Conservation (phyloP, 768 basidiomycete genomes). For the Pisolithus orientalis region DNA sequence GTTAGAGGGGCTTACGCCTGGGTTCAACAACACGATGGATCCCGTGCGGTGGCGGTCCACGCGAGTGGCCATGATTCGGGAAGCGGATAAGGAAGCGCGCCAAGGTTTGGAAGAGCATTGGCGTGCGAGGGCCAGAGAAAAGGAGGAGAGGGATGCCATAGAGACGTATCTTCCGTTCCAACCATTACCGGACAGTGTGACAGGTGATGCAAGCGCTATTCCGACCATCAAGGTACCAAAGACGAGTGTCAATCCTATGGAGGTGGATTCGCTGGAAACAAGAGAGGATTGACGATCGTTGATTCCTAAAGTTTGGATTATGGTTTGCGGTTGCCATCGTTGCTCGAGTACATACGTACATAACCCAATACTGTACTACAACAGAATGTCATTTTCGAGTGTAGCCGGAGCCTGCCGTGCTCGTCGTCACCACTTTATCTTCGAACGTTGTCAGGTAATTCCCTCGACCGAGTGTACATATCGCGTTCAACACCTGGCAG, state of each 20-base stretch:
- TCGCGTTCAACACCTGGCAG: too few species aligned
- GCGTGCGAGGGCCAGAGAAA: conserved; percentile 25
- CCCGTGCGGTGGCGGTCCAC: conserved; percentile 50
- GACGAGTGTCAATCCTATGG: conserved; percentile 12
- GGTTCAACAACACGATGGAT: conserved; percentile 64
- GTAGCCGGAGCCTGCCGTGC: background rate
- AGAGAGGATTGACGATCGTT: background rate
- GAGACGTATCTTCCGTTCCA: conserved; percentile 14
- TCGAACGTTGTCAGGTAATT: too few species aligned
- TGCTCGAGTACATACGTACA: background rate
- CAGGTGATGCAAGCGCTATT: background rate
- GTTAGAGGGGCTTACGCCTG: conserved; percentile 63
- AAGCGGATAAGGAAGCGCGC: conserved; percentile 48
- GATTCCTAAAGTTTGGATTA: background rate
- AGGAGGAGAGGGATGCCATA: conserved; percentile 16
- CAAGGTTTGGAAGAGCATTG: conserved; percentile 37
- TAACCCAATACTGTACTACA: background rate
- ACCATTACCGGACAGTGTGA: conserved; percentile 1
- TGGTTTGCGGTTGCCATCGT: background rate
- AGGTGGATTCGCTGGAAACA: conserved; percentile 7
- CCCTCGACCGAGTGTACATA: too few species aligned
- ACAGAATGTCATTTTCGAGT: background rate
- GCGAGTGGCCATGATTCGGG: conserved; percentile 53
- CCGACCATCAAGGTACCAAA: background rate
- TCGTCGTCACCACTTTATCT: background rate